Conservation (phyloP, 1,284 basidiomycete species). For the Coriolopsis trogii region DNA sequence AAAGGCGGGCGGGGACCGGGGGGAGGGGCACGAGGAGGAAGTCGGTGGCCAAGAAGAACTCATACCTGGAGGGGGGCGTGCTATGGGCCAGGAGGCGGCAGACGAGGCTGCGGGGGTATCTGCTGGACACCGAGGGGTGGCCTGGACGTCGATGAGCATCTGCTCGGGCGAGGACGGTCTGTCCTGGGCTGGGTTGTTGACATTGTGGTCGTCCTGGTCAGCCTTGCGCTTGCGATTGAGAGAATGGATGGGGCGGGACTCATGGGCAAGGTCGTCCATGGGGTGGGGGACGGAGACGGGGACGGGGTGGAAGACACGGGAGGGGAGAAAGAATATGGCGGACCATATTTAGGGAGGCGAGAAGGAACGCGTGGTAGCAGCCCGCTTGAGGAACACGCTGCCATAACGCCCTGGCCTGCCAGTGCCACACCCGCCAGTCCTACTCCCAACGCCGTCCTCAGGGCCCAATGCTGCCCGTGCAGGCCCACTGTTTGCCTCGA, state of each 20-base stretch:
- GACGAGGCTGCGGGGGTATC: slow-evolving; percentile 30
- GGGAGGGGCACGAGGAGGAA: slow-evolving; percentile 26
- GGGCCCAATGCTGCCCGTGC: too few species aligned
- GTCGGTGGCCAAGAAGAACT: slow-evolving; percentile 19
- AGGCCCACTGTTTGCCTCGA: slow-evolving; percentile 1
- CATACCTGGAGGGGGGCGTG: slow-evolving; percentile 24
- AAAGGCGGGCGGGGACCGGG: slow-evolving; percentile 29
- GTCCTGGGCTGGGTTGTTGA: slow-evolving; percentile 30
- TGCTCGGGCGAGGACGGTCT: slow-evolving; percentile 28
- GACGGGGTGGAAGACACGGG: slow-evolving; percentile 32
- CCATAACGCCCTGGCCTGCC: slow-evolving; percentile 24
- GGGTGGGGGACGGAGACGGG: slow-evolving; percentile 27
- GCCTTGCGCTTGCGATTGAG: slow-evolving; percentile 58
- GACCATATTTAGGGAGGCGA: slow-evolving; percentile 38
- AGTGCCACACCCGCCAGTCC: too few species aligned
- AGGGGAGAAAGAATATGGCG: slow-evolving; percentile 32
- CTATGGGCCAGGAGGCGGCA: slow-evolving; percentile 31
- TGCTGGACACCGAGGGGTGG: slow-evolving; percentile 40
- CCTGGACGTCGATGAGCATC: slow-evolving; percentile 34
- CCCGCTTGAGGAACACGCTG: slow-evolving; percentile 34
- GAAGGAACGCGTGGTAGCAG: slow-evolving; percentile 37
- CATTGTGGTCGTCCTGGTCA: slow-evolving; percentile 44
- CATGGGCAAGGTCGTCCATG: slow-evolving; percentile 58
- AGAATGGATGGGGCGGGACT: slow-evolving; percentile 41
- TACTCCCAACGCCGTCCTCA: too few species aligned